Conservation (phyloP, 192 early-diverging fungal genomes). For the Coemansia sp. region DNA sequence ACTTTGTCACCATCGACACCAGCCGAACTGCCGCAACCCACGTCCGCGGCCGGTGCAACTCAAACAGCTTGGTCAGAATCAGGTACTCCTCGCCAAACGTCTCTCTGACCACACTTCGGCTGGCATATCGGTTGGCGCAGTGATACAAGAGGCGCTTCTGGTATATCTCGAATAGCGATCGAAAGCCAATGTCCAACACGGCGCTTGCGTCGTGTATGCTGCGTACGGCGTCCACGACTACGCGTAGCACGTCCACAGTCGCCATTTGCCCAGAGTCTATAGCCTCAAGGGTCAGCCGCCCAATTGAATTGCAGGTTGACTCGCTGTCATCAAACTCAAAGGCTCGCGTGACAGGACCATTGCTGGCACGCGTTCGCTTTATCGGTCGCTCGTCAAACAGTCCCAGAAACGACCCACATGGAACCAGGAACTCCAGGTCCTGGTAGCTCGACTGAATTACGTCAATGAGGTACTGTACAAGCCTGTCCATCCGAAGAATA, state of each 20-base stretch:
- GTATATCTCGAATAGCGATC: constrained; percentile 48
- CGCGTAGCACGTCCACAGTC: constrained; percentile 28
- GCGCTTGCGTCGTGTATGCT: constrained; percentile 45
- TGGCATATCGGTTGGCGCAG: constrained; percentile 37
- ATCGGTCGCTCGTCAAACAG: constrained; percentile 51
- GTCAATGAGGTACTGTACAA: constrained; percentile 29
- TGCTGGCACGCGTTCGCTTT: constrained; percentile 34
- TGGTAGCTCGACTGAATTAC: constrained; percentile 50
- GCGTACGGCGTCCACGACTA: constrained; percentile 41
- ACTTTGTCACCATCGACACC: constrained; percentile 47
- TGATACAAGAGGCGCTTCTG: constrained; percentile 36
- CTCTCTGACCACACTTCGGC: background rate
- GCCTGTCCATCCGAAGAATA: constrained; percentile 23
- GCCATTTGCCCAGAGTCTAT: constrained; percentile 7
- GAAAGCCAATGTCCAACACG: constrained; percentile 46
- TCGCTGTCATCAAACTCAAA: constrained; percentile 53
- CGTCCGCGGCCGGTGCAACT: constrained; percentile 44
- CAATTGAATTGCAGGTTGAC: constrained; percentile 24
- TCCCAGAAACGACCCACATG: constrained; percentile 48
- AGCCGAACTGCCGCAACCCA: constrained; percentile 48
- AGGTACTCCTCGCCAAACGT: constrained; percentile 50
- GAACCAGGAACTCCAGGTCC: constrained; percentile 46
- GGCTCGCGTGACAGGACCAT: background rate
- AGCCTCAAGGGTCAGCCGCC: constrained; percentile 22
- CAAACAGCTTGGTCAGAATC: constrained; percentile 38